Evolutionary conservation across 2,329 filamentous ascomycete genomes (phyloP).

Genomic region (Pseudogymnoascus sp.): DNA sequence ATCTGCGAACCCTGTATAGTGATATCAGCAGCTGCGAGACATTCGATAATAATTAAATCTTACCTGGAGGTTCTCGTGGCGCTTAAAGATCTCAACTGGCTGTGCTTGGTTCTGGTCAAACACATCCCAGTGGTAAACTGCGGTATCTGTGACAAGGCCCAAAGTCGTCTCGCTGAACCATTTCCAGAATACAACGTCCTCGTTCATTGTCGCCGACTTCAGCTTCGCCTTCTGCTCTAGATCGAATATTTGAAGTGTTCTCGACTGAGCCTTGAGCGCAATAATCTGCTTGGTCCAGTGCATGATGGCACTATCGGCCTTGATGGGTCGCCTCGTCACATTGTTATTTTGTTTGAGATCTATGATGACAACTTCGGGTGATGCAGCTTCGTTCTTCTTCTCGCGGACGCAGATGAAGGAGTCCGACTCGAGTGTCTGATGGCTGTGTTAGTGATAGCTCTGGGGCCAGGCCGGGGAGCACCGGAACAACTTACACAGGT

Average conservation of each 20-base stretch:
- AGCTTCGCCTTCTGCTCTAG: conserved; percentile 87
- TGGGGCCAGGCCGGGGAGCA: conserved; percentile 9
- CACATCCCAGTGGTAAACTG: conserved; percentile 97
- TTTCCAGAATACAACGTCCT: conserved; percentile 98
- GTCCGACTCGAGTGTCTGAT: conserved; percentile 94
- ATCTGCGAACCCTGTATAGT: conserved; percentile 90
- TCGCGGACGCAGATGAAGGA: conserved; percentile 93
- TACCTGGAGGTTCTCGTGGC: conserved; percentile 82
- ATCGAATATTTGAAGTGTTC: conserved; percentile 97
- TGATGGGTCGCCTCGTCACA: conserved; percentile 89
- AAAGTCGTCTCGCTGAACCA: conserved; percentile 89
- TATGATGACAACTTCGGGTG: conserved; percentile 92
- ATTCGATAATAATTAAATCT: conserved; percentile 29
- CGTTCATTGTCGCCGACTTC: conserved; percentile 92
- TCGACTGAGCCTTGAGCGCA: conserved; percentile 85
- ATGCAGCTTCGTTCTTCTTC: conserved; percentile 75
- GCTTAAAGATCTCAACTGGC: conserved; percentile 88
- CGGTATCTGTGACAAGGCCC: conserved; percentile 81
- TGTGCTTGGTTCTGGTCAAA: conserved; percentile 72
- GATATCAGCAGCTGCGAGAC: conserved; percentile 17
- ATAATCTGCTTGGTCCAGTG: conserved; percentile 96
- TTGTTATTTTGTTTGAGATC: conserved; percentile 97
- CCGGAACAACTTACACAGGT: conserved; percentile 58
- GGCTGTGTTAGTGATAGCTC: conserved; percentile 15
- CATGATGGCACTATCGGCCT: conserved; percentile 99